Evolutionary conservation across 495 filamentous ascomycete species (phyloP).

Genomic region (Astrothelium macrocarpum): DNA sequence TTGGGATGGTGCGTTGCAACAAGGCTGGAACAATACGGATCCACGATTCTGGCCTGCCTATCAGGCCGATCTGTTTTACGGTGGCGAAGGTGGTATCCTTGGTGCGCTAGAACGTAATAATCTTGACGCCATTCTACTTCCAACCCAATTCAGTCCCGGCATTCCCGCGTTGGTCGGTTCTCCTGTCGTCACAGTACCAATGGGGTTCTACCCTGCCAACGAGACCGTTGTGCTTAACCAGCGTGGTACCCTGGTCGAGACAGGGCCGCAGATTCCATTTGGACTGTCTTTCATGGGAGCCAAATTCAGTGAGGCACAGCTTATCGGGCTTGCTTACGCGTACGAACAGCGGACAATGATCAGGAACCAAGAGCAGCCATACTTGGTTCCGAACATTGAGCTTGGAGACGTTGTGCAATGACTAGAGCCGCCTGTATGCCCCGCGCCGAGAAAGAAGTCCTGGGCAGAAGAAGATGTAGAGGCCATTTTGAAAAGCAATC

Average conservation of each 20-base stretch:
- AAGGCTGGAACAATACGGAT: slow-evolving; percentile 28
- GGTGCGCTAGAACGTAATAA: slow-evolving; percentile 39
- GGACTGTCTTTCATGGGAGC: slow-evolving; percentile 50
- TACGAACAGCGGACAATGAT: slow-evolving; percentile 56
- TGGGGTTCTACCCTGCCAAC: slow-evolving; percentile 42
- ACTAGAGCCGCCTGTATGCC: not conserved
- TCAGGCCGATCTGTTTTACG: slow-evolving; percentile 36
- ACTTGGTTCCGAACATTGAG: slow-evolving; percentile 35
- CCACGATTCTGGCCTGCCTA: slow-evolving; percentile 31
- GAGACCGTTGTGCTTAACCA: slow-evolving; percentile 33
- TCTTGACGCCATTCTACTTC: slow-evolving; percentile 44
- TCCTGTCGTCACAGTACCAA: slow-evolving; percentile 44
- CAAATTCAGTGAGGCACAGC: slow-evolving; percentile 43
- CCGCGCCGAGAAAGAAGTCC: not conserved
- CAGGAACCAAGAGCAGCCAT: slow-evolving; percentile 38
- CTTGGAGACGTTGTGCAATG: slow-evolving; percentile 33
- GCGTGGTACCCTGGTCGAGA: slow-evolving; percentile 35
- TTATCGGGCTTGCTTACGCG: slow-evolving; percentile 58
- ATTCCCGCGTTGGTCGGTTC: slow-evolving; percentile 42
- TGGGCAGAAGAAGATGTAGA: not conserved
- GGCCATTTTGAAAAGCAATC: not conserved
- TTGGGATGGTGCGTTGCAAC: slow-evolving; percentile 38
- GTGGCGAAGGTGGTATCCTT: slow-evolving; percentile 41
- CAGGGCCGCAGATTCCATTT: slow-evolving; percentile 45
- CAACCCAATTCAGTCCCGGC: slow-evolving; percentile 35